Evolutionary conservation across 768 basidiomycete species (phyloP).

Genomic region (Suillus hirtellus): DNA sequence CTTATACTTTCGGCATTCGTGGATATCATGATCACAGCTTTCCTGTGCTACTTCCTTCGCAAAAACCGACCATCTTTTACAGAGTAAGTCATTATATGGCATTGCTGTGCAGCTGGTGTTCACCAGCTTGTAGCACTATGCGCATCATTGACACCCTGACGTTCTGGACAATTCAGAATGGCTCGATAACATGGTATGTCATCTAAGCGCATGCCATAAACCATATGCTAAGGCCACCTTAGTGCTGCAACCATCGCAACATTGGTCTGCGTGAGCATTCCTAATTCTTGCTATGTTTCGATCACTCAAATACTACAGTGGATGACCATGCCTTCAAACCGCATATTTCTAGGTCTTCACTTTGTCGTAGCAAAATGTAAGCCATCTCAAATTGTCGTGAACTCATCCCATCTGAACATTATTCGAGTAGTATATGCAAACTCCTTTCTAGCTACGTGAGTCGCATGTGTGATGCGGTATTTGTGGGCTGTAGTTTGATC

Average conservation of each 20-base stretch:
- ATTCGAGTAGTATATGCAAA: constrained; percentile 25
- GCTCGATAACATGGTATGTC: constrained; percentile 24
- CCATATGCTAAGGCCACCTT: not conserved
- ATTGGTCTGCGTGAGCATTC: constrained; percentile 21
- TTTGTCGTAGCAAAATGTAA: constrained; percentile 26
- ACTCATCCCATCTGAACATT: not conserved
- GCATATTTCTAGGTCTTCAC: constrained; percentile 26
- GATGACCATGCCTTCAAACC: constrained; percentile 23
- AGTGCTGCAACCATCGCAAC: constrained; percentile 20
- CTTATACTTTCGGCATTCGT: constrained; percentile 44
- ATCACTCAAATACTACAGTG: constrained; percentile 16
- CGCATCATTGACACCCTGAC: constrained; percentile 24
- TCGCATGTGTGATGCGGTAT: not conserved
- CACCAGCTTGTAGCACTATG: constrained; percentile 17
- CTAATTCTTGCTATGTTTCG: not conserved
- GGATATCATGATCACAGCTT: constrained; percentile 46
- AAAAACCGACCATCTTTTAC: constrained; percentile 38
- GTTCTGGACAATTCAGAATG: constrained; percentile 25
- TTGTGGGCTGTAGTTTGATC: not conserved
- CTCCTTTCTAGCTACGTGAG: constrained; percentile 28
- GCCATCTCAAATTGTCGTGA: not conserved
- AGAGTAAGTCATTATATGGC: constrained; percentile 27
- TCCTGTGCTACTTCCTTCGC: constrained; percentile 43
- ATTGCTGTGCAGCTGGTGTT: not conserved
- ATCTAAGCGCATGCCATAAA: not conserved